Evolutionary conservation across 768 basidiomycete species (phyloP).

Genomic region (Tubosaeta brunneosetosa): DNA sequence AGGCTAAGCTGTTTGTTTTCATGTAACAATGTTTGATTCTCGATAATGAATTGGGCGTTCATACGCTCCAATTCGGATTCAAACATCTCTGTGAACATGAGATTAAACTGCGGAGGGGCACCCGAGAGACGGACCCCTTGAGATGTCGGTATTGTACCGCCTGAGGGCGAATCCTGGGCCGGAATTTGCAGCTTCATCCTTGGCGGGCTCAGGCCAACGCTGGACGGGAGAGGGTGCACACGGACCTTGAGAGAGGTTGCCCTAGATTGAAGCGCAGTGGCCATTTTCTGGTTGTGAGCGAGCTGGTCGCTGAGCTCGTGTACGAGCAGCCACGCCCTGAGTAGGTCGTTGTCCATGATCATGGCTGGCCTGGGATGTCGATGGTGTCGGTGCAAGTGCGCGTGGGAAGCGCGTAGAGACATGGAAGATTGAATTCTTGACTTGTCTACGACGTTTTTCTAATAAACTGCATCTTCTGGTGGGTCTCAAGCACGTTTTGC

Average conservation of each 20-base stretch:
- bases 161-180: conserved; percentile 74
- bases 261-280: conserved; percentile 62
- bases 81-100: conserved; percentile 65
- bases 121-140: conserved; percentile 52
- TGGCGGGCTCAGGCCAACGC: conserved; percentile 28
- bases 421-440: neutral
- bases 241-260: conserved; percentile 70
- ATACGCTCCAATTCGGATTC: conserved; percentile 87
- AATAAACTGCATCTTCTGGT: no score
- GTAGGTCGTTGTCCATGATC: conserved; percentile 65
- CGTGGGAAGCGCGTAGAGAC: neutral
- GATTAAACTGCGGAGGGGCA: conserved; percentile 4
- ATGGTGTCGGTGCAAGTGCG: neutral
- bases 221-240: conserved; percentile 4
- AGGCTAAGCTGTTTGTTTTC: conserved; percentile 93
- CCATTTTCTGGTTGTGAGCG: conserved; percentile 73
- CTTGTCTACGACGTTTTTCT: no score
- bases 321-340: conserved; percentile 74
- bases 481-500: conserved; percentile 21
- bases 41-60: conserved; percentile 86
- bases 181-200: conserved; percentile 68
- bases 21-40: conserved; percentile 87
- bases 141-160: conserved; percentile 83
- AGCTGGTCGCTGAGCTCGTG: conserved; percentile 83
- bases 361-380: conserved; percentile 6